These are phyloP conservation scores for Plasmodium inui DNA, from an alignment of 169 alveolate genomes.

Conservation along the genomic window DNA sequence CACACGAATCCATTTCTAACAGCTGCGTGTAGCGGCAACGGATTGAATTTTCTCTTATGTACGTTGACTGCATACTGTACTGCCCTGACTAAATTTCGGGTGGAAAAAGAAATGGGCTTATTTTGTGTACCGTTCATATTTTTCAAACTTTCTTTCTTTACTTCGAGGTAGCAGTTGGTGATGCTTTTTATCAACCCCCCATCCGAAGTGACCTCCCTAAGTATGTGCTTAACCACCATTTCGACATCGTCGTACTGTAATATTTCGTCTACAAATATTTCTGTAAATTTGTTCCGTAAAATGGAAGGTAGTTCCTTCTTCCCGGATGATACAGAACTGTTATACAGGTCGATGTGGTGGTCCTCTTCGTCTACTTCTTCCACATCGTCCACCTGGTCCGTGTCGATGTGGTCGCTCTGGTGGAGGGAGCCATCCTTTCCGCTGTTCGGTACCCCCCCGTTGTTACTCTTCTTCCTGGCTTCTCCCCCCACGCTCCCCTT, in stretches of 20 bases:
- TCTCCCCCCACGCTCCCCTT: slow-evolving; percentile 69
- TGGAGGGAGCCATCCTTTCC: background rate
- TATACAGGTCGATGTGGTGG: slow-evolving; percentile 83
- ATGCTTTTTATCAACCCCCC: slow-evolving; percentile 65
- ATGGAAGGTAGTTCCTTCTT: slow-evolving; percentile 96
- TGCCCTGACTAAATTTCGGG: slow-evolving; percentile 72
- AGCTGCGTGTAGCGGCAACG: slow-evolving; percentile 21
- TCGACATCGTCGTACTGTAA: slow-evolving; percentile 78
- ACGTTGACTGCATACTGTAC: slow-evolving; percentile 46
- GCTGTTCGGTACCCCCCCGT: background rate
- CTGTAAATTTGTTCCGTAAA: slow-evolving; percentile 95
- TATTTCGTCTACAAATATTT: slow-evolving; percentile 95
- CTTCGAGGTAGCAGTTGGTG: slow-evolving; percentile 78
- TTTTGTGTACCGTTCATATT: slow-evolving; percentile 24
- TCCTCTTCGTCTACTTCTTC: slow-evolving; percentile 45
- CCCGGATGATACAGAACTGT: slow-evolving; percentile 93
- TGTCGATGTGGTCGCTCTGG: background rate
- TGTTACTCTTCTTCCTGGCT: slow-evolving; percentile 75
- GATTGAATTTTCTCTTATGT: slow-evolving; percentile 47
- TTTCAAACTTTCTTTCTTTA: slow-evolving; percentile 50
- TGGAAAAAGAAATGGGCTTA: slow-evolving; percentile 58
- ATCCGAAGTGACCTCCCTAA: slow-evolving; percentile 70
- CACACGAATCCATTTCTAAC: slow-evolving; percentile 53
- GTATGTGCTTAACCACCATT: slow-evolving; percentile 76
- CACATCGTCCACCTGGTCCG: slow-evolving; percentile 15